Evolutionary conservation across 2,329 filamentous ascomycete species (phyloP), one percentile per base, ranked within the genome.

Genomic region (Erysiphe pisi): DNA sequence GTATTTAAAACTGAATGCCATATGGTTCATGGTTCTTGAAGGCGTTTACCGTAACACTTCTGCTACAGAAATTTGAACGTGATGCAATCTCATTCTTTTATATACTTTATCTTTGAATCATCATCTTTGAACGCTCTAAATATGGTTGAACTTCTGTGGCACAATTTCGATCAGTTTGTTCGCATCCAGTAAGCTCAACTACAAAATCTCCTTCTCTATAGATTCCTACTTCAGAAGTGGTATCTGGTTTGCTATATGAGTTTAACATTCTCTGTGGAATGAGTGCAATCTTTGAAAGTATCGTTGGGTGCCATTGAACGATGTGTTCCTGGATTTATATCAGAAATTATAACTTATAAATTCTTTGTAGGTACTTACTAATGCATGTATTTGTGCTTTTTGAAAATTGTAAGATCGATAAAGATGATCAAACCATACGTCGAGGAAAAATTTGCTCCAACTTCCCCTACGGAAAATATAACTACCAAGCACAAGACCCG

Each of bases 391-490:
- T 83, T 99, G 95, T 0, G 93, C 94, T 83, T 96, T 97, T 81
- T 96, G 93, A 81, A 99, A 99, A 82, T 97, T 97, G 84, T 99
- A 99, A 80, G 87, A 92, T 79, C 94, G 87, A 84, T 97, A 99
- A 65, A 98, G 85, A 73, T 95, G 95, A 82, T 98, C 93, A 81
- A 95, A 97, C 95, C 95, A 99, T 0, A 92, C 91, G 82, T 99
- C 95, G 25, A 98, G 84, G 81, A 99, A 93, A 85, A 92, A 99
- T 81, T 91, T 91, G 68, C 92, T 91, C 93, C 94, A 99, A 77
- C 95, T 93, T 31, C 94, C 93, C 78, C 91, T 92, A 78, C 89
- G 87, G 18, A 99, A 82, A 20, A 98, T 85, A 78, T 97, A 91
- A 83, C 93, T 97, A 16, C 89, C 89, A 22, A 89, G 87, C 40